Conservation (phyloP, 192 early-diverging fungal species). For the Entrophospora sp. region DNA sequence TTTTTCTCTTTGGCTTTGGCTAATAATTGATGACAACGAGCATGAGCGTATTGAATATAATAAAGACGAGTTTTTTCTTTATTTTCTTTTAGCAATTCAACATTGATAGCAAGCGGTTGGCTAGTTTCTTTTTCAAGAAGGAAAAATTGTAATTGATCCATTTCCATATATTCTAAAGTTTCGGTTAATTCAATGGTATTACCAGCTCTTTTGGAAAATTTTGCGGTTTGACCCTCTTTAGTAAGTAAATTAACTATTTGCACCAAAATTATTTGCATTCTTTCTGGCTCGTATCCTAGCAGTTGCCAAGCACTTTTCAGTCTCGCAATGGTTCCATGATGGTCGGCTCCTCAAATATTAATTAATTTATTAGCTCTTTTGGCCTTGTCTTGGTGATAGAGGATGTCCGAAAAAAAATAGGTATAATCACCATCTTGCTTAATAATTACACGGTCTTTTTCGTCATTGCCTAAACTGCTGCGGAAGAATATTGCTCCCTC, state of each 20-base stretch:
- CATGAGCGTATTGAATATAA: too few species aligned
- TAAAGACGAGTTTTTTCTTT: too few species aligned
- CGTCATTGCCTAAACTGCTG: background rate
- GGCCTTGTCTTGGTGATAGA: background rate
- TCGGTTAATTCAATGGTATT: background rate
- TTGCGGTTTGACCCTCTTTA: background rate
- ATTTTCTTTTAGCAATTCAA: background rate
- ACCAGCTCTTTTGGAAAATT: constrained; percentile 5
- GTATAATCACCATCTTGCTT: constrained; percentile 4
- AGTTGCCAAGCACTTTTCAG: constrained; percentile 1
- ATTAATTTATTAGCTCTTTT: constrained; percentile 4
- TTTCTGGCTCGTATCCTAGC: background rate
- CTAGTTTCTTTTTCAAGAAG: constrained; percentile 1
- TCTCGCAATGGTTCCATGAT: background rate
- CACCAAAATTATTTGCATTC: background rate
- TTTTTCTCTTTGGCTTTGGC: too few species aligned
- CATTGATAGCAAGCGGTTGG: background rate
- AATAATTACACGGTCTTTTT: constrained; percentile 3
- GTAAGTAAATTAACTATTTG: constrained; percentile 10
- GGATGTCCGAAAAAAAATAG: too few species aligned
- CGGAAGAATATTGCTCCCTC: background rate
- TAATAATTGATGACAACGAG: too few species aligned
- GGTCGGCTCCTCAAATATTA: constrained; percentile 5
- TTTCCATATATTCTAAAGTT: background rate
- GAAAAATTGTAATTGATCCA: background rate